phyloP scores from a whole-genome alignment of 257 asterid species.

The Cordia subcordata region DNA sequence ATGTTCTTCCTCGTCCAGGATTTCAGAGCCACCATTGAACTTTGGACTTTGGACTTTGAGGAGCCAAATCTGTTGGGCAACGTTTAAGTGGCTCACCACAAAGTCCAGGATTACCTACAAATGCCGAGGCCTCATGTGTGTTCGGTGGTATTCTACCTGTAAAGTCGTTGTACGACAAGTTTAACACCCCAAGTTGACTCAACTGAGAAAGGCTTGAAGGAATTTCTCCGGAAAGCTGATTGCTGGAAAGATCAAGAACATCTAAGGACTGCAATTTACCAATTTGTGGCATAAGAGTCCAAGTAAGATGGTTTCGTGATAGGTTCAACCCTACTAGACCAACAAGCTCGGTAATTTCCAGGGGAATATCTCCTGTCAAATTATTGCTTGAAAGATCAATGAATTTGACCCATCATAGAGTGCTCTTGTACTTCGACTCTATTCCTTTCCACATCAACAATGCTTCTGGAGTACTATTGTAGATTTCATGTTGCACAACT shows the following conservation, averaged over 20 bases:
- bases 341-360: conserved; percentile 22
- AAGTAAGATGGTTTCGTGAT: conserved; percentile 23
- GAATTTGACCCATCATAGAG: conserved; percentile 18
- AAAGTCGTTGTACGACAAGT: conserved; percentile 22
- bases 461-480: conserved; percentile 2
- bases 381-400: conserved; percentile 31
- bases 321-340: conserved; percentile 28
- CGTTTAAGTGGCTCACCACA: background rate
- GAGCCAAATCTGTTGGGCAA: background rate
- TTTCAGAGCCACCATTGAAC: background rate
- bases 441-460: conserved; percentile 29
- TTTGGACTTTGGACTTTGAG: background rate
- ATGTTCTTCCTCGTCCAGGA: background rate
- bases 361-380: conserved; percentile 22
- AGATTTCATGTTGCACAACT: no score
- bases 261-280: conserved; percentile 17
- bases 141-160: conserved; percentile 24
- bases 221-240: conserved; percentile 19
- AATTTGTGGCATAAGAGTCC: conserved; percentile 27
- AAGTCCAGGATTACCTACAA: background rate
- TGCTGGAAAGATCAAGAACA: conserved; percentile 24
- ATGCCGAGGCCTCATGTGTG: background rate
- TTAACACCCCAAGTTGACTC: conserved; percentile 4
- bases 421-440: conserved; percentile 9
- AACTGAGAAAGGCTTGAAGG: conserved; percentile 14